Evolutionary conservation across 345 rosid genomes (phyloP).

Genomic region (Gossypium ekmanianum): DNA sequence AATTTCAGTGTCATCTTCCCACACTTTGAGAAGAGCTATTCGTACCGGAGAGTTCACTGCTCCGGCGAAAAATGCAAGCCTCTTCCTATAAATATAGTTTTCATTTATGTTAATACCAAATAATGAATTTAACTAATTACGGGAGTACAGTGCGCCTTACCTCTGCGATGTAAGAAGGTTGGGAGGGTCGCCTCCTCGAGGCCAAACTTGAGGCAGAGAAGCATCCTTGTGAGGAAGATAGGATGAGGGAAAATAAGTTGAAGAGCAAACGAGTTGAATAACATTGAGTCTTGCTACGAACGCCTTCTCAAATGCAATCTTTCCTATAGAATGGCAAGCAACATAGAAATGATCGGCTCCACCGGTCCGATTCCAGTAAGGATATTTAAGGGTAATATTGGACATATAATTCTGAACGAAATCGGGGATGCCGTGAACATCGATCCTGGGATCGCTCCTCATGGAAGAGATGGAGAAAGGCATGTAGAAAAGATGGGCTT

Average conservation of each 20-base stretch:
- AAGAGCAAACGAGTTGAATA: slow-evolving; percentile 56
- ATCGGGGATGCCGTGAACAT: slow-evolving; percentile 36
- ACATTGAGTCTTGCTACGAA: slow-evolving; percentile 37
- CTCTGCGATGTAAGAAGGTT: slow-evolving; percentile 36
- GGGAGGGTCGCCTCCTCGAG: slow-evolving; percentile 43
- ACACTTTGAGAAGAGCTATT: slow-evolving; percentile 34
- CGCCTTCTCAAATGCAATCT: slow-evolving; percentile 34
- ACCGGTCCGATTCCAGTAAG: slow-evolving; percentile 51
- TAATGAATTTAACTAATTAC: background rate
- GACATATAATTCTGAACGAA: slow-evolving; percentile 37
- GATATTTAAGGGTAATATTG: slow-evolving; percentile 38
- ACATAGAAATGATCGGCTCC: slow-evolving; percentile 60
- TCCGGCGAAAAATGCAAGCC: slow-evolving; percentile 60
- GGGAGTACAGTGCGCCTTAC: slow-evolving; percentile 12
- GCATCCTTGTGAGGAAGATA: slow-evolving; percentile 51
- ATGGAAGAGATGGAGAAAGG: slow-evolving; percentile 52
- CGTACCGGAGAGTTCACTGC: slow-evolving; percentile 55
- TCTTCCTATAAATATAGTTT: slow-evolving; percentile 31
- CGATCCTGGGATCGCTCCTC: slow-evolving; percentile 43
- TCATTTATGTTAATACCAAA: background rate
- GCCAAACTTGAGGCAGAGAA: slow-evolving; percentile 61
- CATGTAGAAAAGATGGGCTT: slow-evolving; percentile 53
- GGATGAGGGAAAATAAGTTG: slow-evolving; percentile 36
- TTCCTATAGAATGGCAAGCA: slow-evolving; percentile 50
- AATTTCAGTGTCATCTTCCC: slow-evolving; percentile 54